Base-by-base conservation (phyloP, 345 rosid species). In the Populus simonii region DNA sequence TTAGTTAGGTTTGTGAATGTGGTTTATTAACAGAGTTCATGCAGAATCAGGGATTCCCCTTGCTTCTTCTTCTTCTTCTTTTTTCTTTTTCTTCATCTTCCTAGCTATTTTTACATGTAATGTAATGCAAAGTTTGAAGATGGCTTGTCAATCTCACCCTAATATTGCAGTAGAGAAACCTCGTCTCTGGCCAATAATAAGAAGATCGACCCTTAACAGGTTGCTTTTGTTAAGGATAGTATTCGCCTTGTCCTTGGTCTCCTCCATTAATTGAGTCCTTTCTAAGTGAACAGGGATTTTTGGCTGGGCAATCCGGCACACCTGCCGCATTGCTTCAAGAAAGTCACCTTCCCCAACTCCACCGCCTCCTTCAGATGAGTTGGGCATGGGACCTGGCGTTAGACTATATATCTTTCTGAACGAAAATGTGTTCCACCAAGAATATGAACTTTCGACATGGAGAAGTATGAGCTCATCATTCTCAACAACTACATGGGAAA, bases 161-260 rank as follows among this genome's bases (percentile, higher is more conserved):
- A 91, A 82, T 39, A 95, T 78, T 27, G 91, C 92, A 18, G 82
- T 80, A 29, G 97, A 89, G 80, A 94, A 80, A 71, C 92, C 91
- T 75, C 92, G 75, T 55, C 87, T 82, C 80, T 93, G 97, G 29
- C 98, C 98, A 11, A 93, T 86, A 35, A 95, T 80, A 33, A 93
- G 89, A 73, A 89, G 82, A 79, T 95, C 92, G 61, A 86, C 80
- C 0, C 90, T 88, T 47, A 90, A 83, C 71, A 61, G 73, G 22
- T 83, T 85, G 80, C 92, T 80, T 68, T 80, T 85, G 16, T 75
- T 73, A 82, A 92, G 92, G 75, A 93, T 91, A 9, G 84, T 72
- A 22, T 78, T 65, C 53, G 93, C 97, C 84, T 87, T 95, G 70
- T 83, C 89, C 61, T 31, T 76, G 23, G 87, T 76, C 35, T 91